Evolutionary conservation across 768 basidiomycete species (phyloP), one percentile per base, ranked within the genome.

Genomic region (Dioszegia hungarica): DNA sequence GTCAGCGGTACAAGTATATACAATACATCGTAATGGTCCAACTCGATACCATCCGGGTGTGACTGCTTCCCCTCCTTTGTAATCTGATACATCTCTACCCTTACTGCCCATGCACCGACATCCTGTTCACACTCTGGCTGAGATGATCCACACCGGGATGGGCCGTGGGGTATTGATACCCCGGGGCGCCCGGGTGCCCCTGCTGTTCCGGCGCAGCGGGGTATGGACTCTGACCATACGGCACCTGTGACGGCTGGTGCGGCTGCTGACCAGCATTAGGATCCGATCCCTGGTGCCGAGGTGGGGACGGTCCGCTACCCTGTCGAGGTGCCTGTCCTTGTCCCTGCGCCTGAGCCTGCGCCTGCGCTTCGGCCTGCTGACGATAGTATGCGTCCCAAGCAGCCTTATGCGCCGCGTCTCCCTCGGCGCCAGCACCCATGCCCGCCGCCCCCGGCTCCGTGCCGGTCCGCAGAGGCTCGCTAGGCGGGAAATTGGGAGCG

Each of bases 401-500:
- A n/a, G 68, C 57, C 41, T 70, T 62, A 59, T 79, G 78, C 25
- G 68, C 62, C 22, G 71, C 60, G 17, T 68, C 44, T 56, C 57
- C 12, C 77, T 75, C 19, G 74, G 73, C 46, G 78, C 78, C 14
- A 72, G 77, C 36, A 57, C 74, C 60, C 68, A 78, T 12, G 63
- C 77, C 63, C 75, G 80, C 59, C 68, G 75, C 43, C 51, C 69
- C 71, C 43, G 66, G 62, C 73, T 72, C 66, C 65, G 55, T 52
- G 57, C 70, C 36, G 63, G 75, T 63, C 73, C 79, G 50, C 56
- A 48, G 68, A 57, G 55, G 65, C 60, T 40, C 61, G 51, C 45
- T 34, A 0, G 68, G 67, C 34, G 64, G 74, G n/a, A 63, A 61
- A 38, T 72, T 66, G 1, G 61, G 60, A 1, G 72, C 70, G 34